These are phyloP conservation scores for Ustilago nuda DNA, from an alignment of 1,284 basidiomycete genomes.

Conservation along the genomic window DNA sequence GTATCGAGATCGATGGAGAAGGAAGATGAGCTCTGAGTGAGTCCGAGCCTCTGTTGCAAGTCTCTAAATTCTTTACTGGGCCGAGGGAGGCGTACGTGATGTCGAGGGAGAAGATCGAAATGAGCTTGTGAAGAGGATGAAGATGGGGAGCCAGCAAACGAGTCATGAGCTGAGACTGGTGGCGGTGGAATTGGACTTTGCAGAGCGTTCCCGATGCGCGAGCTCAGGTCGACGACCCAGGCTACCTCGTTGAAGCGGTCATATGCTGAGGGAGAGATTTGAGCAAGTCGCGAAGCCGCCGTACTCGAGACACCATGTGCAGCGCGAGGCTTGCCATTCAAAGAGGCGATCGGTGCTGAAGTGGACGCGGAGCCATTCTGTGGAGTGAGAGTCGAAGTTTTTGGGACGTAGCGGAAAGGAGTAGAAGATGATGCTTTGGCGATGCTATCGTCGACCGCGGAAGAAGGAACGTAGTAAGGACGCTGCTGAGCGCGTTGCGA, in stretches of 20 bases:
- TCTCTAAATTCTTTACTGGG: constrained; percentile 47
- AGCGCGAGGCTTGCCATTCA: neutral
- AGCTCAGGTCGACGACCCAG: constrained; percentile 48
- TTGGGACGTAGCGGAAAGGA: neutral
- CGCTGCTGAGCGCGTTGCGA: constrained; percentile 13
- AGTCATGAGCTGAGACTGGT: neutral
- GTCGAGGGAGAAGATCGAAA: constrained; percentile 6
- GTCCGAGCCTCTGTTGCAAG: constrained; percentile 30
- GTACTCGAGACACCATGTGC: neutral
- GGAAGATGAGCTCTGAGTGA: constrained; percentile 3
- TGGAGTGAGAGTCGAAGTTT: neutral
- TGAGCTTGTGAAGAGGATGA: constrained; percentile 14
- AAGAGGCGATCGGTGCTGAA: neutral
- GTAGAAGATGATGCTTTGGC: constrained; percentile 7
- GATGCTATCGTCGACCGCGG: constrained; percentile 2
- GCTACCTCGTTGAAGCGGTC: constrained; percentile 49
- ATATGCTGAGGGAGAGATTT: constrained; percentile 38
- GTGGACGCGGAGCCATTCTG: constrained; percentile 7
- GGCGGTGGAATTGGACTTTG: constrained; percentile 11
- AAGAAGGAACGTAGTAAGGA: constrained; percentile 26
- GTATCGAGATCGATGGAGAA: constrained; percentile 10
- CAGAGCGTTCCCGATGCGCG: constrained; percentile 42
- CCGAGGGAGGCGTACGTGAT: constrained; percentile 34
- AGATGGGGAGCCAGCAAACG: constrained; percentile 4
- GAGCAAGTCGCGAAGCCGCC: constrained; percentile 14